These are phyloP conservation scores for Candida ulmi DNA, from an alignment of 805 yeast species.

Conservation along the genomic window DNA sequence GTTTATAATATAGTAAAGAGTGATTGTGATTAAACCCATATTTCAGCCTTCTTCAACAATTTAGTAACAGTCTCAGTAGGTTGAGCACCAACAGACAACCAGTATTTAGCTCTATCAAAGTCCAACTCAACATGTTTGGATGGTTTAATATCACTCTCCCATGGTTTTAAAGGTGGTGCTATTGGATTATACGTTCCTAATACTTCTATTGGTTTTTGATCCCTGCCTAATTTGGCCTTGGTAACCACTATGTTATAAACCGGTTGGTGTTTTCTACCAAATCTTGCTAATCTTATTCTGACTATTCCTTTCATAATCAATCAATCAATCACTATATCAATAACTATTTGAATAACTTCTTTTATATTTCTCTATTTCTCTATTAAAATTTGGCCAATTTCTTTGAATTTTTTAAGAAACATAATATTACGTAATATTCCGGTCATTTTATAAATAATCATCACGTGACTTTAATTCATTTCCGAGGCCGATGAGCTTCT, in stretches of 20 bases:
- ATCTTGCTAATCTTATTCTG: conserved; percentile 85
- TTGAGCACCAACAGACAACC: conserved; percentile 97
- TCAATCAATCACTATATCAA: too few relatives aligned
- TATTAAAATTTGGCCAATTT: too few relatives aligned
- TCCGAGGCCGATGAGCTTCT: conserved; percentile 7
- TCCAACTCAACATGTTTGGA: conserved; percentile 79
- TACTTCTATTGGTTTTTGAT: conserved; percentile 88
- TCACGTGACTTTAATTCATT: background rate
- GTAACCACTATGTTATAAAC: conserved; percentile 90
- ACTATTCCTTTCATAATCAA: conserved; percentile 56
- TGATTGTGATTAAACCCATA: too few relatives aligned
- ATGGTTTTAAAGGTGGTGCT: conserved; percentile 64
- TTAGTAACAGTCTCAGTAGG: conserved; percentile 79
- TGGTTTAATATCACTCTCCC: conserved; percentile 50
- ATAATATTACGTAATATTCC: background rate
- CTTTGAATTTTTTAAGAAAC: too few relatives aligned
- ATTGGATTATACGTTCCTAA: conserved; percentile 89
- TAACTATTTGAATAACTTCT: background rate
- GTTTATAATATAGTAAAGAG: too few relatives aligned
- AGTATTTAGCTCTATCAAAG: conserved; percentile 84
- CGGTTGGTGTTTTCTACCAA: conserved; percentile 86
- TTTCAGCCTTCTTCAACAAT: conserved; percentile 74
- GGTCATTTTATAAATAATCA: background rate
- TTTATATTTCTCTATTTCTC: background rate
- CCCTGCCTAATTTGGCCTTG: conserved; percentile 68